A percentile compares a stretch with the other conserved stretches of the same genome.
Conservation (phyloP, 208 protist species). For the Acanthamoeba royreba region DNA sequence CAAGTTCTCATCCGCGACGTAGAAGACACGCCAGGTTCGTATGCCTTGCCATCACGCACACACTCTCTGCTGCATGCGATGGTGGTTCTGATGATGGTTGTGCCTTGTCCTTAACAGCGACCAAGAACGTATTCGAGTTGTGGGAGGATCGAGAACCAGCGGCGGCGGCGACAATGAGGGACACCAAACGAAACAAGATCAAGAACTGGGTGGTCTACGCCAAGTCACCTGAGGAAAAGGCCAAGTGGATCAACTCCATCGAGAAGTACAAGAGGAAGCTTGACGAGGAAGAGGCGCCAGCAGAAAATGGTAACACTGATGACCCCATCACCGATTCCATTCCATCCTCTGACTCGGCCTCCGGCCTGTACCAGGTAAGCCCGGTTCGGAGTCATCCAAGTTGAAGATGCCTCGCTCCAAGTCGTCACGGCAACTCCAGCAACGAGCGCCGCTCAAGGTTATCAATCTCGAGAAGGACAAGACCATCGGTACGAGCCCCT, state of each 20-base stretch:
- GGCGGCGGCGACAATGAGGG: not conserved
- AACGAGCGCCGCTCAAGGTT: not conserved
- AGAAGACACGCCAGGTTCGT: not conserved
- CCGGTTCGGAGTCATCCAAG: not conserved
- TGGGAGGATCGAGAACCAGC: not conserved
- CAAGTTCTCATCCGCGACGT: not conserved
- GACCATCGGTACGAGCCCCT: too few relatives aligned
- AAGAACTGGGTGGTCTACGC: constrained; percentile 33
- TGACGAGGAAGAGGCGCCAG: not conserved
- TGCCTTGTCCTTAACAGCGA: not conserved
- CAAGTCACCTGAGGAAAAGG: not conserved
- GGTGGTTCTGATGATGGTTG: not conserved
- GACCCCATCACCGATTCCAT: not conserved
- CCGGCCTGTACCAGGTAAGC: not conserved
- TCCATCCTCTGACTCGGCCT: not conserved
- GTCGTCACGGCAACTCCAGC: not conserved
- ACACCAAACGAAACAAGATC: not conserved
- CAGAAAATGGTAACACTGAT: not conserved
- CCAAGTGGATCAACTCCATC: not conserved
- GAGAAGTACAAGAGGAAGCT: constrained; percentile 25
- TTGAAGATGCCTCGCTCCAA: not conserved
- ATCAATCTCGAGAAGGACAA: not conserved
- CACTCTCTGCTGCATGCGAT: too few relatives aligned
- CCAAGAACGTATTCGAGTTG: constrained; percentile 15
- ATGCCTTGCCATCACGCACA: not conserved